Evolutionary conservation across 108 stramenopile genomes (phyloP), one percentile per base, ranked within the genome.

Genomic region (Nitzschia sp.): DNA sequence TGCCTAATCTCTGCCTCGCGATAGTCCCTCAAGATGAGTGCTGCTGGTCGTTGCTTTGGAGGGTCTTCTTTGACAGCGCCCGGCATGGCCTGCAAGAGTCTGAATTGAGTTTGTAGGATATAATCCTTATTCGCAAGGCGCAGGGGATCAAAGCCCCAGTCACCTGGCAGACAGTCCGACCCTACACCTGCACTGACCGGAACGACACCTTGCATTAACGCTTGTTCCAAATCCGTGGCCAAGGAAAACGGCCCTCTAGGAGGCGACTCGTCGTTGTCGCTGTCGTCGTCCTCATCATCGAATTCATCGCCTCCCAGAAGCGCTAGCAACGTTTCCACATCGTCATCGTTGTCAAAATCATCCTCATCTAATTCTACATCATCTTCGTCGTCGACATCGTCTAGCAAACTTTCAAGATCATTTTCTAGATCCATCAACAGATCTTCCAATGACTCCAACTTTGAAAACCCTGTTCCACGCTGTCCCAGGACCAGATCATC

Each of bases 1-100:
- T 96, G 95, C 24, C 93, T 88, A 59, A 96, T 87, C 76, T 96
- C 95, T 31, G 92, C 89, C 63, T 93, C 93, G 29, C 92, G 81
- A 62, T 94, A 94, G 72, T 96, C 91, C 33, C 90, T 71, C 54
- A 95, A 64, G 24, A 92, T 90, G 15, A 91, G 67, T 2, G 90
- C 91, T 13, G 82, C 51, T 13, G 90, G 90, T 24, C 93, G 87
- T 31, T 49, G 54, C 1, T 33, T 34, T 6, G 71, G 71, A 38
- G 60, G 51, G 54, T 71, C 62, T 21, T 80, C 77, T 19, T 77
- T 42, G n/a, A 74, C 59, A 31, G 53, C 36, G 5, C 60, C 81
- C 8, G 87, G 87, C 6, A 93, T 17, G 13, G 78, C 42, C 13
- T 75, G 76, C 42, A 87, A 49, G 33, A 92, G 31, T 19, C 75